Evolutionary conservation across 176 grass and related monocot species (phyloP), one percentile per base, ranked within the genome.

Genomic region (Elaeis guineensis): DNA sequence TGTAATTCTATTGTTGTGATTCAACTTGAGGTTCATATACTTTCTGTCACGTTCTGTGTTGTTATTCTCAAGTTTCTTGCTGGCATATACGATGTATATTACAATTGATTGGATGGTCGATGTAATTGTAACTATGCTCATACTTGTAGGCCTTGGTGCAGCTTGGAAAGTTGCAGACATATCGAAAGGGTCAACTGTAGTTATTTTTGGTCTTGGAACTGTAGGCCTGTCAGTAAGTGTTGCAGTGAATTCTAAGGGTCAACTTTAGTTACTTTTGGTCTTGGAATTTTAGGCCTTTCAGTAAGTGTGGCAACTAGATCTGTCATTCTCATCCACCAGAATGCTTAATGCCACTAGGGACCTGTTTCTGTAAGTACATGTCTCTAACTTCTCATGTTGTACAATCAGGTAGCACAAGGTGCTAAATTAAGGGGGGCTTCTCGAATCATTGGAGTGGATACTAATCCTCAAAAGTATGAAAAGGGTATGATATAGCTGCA

Each of bases 191-290:
- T 90, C 87, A 17, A 97, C 66, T 76, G 78, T 97, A 67, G 92
- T 78, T 79, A 91, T 97, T 64, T 97, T 97, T 85, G 87, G 92
- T 70, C 87, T 97, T 57, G 92, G 92, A 73, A 80, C 83, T 22
- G 83, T 97, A 20, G 87, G 92, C 35, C 92, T 97, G 77, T 97
- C 92, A 14, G 92, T 90, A 69, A 96, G 92, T 82, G 75, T 61
- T 19, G 3, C 20, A 19, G 52, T 16, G 5, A 16, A 53, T 30
- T 74, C 17, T 19, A 79, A 70, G 92, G 83, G 0, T 90, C 86
- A 16, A 96, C 62, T 78, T 75, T 96, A 67, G 92, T 77, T 79
- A 90, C 90, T 66, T 96, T 96, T 85, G 83, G 92, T 69, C 86
- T 96, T 56, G 92, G 86, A 72, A 82, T 83, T 22, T 80, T 90